Evolutionary conservation across 306 rosid species (phyloP).

Genomic region (Begonia masoniana): DNA sequence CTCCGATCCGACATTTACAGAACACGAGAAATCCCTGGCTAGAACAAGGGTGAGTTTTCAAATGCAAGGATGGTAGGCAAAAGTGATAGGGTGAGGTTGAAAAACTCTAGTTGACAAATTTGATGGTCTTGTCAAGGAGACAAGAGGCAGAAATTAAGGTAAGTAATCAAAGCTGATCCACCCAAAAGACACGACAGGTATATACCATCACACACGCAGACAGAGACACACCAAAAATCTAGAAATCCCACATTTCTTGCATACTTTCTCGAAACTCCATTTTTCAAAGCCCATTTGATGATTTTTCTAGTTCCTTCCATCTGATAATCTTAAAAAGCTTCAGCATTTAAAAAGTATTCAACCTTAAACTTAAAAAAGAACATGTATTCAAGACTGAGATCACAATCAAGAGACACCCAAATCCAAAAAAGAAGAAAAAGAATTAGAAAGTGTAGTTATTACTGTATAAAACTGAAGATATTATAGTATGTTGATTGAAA

Average conservation of each 20-base stretch:
- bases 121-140: constrained; percentile 48
- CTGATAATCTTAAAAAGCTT: too few relatives aligned
- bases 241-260: too few relatives aligned
- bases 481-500: background rate
- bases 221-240: background rate
- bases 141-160: constrained; percentile 35
- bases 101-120: constrained; percentile 32
- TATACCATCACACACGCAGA: background rate
- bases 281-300: too few relatives aligned
- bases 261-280: too few relatives aligned
- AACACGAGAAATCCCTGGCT: constrained; percentile 22
- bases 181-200: background rate
- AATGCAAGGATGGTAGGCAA: constrained; percentile 8
- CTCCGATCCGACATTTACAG: constrained; percentile 8
- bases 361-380: too few relatives aligned
- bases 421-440: too few relatives aligned
- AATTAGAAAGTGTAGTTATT: background rate
- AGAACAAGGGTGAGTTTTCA: constrained; percentile 6
- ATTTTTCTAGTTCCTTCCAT: too few relatives aligned
- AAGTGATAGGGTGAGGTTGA: constrained; percentile 24
- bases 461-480: constrained; percentile 2
- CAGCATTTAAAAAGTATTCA: too few relatives aligned
- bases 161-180: constrained; percentile 2
- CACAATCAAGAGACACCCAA: too few relatives aligned
- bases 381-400: too few relatives aligned